phyloP scores from a whole-genome alignment of 371 early-diverging fungal species.

The Circinella umbellata region DNA sequence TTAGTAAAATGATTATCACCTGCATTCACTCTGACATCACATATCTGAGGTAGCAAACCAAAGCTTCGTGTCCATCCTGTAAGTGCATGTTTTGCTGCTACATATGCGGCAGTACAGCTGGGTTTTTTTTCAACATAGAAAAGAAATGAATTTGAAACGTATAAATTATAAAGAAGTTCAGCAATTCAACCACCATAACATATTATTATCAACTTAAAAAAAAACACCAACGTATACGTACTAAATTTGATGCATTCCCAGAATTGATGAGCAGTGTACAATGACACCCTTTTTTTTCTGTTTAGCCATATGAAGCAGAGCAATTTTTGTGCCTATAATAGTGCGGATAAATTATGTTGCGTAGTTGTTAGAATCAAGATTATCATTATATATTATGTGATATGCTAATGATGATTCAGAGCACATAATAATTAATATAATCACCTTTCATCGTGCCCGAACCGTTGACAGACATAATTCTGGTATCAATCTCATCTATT shows the following conservation, averaged over 20 bases:
- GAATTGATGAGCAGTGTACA: constrained; percentile 42
- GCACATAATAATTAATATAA: constrained; percentile 19
- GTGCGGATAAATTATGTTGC: no score
- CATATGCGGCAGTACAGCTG: constrained; percentile 17
- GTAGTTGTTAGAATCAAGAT: no score
- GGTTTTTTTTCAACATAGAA: not conserved
- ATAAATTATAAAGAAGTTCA: no score
- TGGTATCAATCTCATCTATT: constrained; percentile 11
- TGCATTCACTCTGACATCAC: constrained; percentile 27
- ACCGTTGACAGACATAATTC: constrained; percentile 4
- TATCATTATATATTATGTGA: not conserved
- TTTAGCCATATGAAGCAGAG: no score
- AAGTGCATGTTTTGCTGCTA: constrained; percentile 24
- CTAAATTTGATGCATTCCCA: constrained; percentile 2
- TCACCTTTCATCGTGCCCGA: constrained; percentile 7
- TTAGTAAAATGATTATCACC: not conserved
- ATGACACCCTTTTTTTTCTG: constrained; percentile 48
- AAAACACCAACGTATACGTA: not conserved
- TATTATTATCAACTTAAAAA: no score
- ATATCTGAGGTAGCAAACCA: constrained; percentile 13
- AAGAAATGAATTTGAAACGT: no score
- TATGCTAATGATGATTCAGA: no score
- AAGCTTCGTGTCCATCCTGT: constrained; percentile 31
- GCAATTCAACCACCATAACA: no score
- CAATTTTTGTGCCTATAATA: not conserved